Evolutionary conservation across 1,284 basidiomycete species (phyloP).

Genomic region (Cryptococcus hybrid): DNA sequence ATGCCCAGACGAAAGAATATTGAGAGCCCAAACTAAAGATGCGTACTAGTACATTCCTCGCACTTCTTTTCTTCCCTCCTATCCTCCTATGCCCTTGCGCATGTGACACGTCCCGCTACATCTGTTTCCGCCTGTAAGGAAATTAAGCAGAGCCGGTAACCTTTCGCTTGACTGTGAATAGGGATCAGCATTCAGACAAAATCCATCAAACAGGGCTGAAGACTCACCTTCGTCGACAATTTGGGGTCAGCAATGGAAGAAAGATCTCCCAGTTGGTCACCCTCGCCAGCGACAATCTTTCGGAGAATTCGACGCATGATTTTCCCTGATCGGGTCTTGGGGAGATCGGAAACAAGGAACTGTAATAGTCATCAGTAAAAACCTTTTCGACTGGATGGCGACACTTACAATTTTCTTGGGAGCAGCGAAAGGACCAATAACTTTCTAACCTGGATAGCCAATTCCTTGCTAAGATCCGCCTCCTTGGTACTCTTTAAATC

Average conservation of each 20-base stretch:
- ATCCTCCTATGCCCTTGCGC: no score
- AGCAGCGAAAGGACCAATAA: slow-evolving; percentile 92
- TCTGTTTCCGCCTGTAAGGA: no score
- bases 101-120: no score
- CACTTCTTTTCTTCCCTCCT: no score
- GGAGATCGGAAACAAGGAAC: slow-evolving; percentile 79
- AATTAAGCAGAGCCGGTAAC: slow-evolving; percentile 1
- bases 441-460: slow-evolving; percentile 93
- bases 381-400: neutral
- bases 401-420: slow-evolving; percentile 74
- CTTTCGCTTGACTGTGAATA: slow-evolving; percentile 27
- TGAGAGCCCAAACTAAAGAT: no score
- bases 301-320: slow-evolving; percentile 91
- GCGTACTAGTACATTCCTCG: no score
- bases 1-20: no score
- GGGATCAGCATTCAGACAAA: neutral
- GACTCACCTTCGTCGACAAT: slow-evolving; percentile 77
- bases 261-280: slow-evolving; percentile 88
- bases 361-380: slow-evolving; percentile 5
- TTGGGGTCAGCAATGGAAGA: slow-evolving; percentile 81
- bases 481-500: slow-evolving; percentile 68
- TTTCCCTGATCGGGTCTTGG: slow-evolving; percentile 98
- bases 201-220: slow-evolving; percentile 50
- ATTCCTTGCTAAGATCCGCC: slow-evolving; percentile 74
- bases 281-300: slow-evolving; percentile 92